These are phyloP conservation scores for Diaporthe capsici DNA, from an alignment of 2,329 filamentous ascomycete genomes.

Conservation along the genomic window DNA sequence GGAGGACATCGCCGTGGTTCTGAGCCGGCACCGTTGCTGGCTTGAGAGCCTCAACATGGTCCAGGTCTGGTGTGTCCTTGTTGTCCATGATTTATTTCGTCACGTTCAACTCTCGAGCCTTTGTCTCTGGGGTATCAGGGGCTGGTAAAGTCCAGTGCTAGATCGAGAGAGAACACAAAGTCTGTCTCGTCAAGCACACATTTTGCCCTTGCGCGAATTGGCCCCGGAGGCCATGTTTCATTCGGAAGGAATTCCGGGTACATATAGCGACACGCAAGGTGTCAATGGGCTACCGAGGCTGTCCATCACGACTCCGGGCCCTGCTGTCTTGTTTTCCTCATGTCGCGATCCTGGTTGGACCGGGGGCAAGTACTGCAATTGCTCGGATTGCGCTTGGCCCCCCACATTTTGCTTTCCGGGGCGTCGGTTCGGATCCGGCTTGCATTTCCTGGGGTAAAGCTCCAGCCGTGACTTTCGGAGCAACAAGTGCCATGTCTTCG, in stretches of 20 bases:
- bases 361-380: too few relatives aligned
- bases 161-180: not conserved
- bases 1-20: slow-evolving; percentile 10
- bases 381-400: not conserved
- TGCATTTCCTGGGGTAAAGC: slow-evolving; percentile 15
- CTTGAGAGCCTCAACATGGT: slow-evolving; percentile 2
- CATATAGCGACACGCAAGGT: not conserved
- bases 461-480: not conserved
- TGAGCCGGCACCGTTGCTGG: not conserved
- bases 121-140: not conserved
- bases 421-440: slow-evolving; percentile 9
- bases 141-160: not conserved
- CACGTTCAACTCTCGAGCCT: not conserved
- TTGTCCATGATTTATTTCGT: not conserved
- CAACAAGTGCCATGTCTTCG: not conserved
- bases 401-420: slow-evolving; percentile 6
- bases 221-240: not conserved
- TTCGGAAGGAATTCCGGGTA: not conserved
- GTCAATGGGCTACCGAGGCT: not conserved
- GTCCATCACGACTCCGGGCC: not conserved
- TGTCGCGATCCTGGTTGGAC: not conserved
- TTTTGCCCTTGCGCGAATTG: not conserved
- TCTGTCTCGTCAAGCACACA: not conserved
- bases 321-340: not conserved
- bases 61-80: not conserved